A percentile compares a stretch with the other conserved stretches of the same genome.
Evolutionary conservation across 1,139 yeast genomes (phyloP).

Genomic region (Wickerhamiella pararugosa): DNA sequence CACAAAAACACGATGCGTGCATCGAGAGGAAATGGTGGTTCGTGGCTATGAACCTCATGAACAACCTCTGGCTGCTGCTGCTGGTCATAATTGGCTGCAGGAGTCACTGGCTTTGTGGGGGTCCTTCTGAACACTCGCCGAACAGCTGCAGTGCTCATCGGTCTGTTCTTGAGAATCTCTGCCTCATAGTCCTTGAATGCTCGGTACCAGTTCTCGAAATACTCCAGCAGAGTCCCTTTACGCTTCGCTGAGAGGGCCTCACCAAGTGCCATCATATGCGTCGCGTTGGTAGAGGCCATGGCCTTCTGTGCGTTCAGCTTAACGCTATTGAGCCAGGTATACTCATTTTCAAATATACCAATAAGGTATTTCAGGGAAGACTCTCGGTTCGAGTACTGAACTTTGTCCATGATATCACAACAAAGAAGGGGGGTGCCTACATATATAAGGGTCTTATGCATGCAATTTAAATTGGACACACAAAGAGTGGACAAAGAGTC

Average conservation of each 20-base stretch:
- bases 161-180: neutral
- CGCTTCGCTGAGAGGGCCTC: constrained; percentile 10
- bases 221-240: constrained; percentile 6
- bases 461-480: too few species aligned
- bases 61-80: too few species aligned
- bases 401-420: constrained; percentile 4
- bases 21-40: constrained; percentile 9
- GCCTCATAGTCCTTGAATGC: constrained; percentile 8
- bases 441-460: too few species aligned
- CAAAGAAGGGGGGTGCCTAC: too few species aligned
- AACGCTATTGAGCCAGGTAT: constrained; percentile 9
- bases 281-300: constrained; percentile 4
- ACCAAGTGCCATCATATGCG: constrained; percentile 10
- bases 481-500: too few species aligned
- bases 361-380: constrained; percentile 8
- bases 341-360: constrained; percentile 7
- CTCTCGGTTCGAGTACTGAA: constrained; percentile 6
- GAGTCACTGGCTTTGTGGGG: too few species aligned
- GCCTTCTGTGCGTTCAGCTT: constrained; percentile 4
- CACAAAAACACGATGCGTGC: constrained; percentile 8
- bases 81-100: too few species aligned
- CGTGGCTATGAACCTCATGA: neutral
- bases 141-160: constrained; percentile 2
- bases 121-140: constrained; percentile 3
- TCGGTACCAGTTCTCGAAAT: constrained; percentile 7